A percentile compares a stretch with the other conserved stretches of the same genome.
phyloP scores from a whole-genome alignment of 768 basidiomycete genomes.

The Mycena sanguinolenta region DNA sequence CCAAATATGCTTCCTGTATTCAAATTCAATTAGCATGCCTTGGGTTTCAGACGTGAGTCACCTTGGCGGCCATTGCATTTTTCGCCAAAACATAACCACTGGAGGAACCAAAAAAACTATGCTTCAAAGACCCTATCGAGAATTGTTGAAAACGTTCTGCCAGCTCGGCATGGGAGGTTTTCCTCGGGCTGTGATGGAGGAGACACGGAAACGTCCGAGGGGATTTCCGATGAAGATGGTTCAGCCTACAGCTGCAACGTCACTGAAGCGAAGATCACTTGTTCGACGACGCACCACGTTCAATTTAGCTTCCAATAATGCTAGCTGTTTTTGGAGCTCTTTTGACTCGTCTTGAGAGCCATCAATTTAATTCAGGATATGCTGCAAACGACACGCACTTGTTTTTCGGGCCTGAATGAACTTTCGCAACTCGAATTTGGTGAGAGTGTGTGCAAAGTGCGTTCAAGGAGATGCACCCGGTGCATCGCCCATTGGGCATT shows the following conservation, averaged over 20 bases:
- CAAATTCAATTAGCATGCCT: too few species aligned
- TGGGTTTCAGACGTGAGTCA: slow-evolving; percentile 29
- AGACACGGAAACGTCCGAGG: slow-evolving; percentile 3
- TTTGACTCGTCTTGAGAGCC: slow-evolving; percentile 53
- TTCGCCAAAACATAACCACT: slow-evolving; percentile 59
- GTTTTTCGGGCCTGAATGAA: slow-evolving; percentile 59
- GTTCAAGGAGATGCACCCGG: slow-evolving; percentile 65
- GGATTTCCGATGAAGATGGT: neutral
- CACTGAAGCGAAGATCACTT: too few species aligned
- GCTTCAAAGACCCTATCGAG: slow-evolving; percentile 45
- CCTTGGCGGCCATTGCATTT: slow-evolving; percentile 58
- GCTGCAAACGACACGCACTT: slow-evolving; percentile 28
- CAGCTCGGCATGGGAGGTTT: slow-evolving; percentile 48
- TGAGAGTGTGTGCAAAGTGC: slow-evolving; percentile 68
- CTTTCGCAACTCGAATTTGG: slow-evolving; percentile 51
- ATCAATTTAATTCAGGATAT: neutral
- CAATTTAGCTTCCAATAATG: slow-evolving; percentile 60
- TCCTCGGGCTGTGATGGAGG: slow-evolving; percentile 39
- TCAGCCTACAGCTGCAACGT: neutral
- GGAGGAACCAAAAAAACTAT: slow-evolving; percentile 59
- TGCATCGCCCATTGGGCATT: slow-evolving; percentile 66
- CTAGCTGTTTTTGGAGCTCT: slow-evolving; percentile 57
- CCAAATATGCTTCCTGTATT: slow-evolving; percentile 31
- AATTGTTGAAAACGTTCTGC: slow-evolving; percentile 49
- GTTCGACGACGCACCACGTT: neutral